Evolutionary conservation across 176 grass and related monocot genomes (phyloP).

Genomic region (Ensete glaucum): DNA sequence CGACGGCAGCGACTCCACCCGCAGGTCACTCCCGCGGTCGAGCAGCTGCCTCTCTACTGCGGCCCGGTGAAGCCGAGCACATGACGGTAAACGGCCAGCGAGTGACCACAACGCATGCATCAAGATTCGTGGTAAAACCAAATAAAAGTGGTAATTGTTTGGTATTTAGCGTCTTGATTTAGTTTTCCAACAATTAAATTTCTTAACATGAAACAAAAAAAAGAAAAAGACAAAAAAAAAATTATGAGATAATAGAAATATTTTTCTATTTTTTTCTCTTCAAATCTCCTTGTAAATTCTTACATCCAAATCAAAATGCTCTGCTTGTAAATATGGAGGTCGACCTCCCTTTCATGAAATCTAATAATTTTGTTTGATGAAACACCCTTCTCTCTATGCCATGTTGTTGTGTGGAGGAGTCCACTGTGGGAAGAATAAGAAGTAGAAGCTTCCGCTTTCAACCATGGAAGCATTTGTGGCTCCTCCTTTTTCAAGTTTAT

Average conservation of each 20-base stretch:
- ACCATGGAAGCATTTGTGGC: no score
- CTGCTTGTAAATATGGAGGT: no score
- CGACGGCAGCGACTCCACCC: background rate
- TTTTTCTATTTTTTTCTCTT: no score
- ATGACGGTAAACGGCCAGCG: background rate
- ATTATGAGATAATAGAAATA: no score
- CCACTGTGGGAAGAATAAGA: no score
- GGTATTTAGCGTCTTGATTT: background rate
- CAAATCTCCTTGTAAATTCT: no score
- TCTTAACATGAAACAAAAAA: background rate
- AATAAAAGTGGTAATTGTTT: background rate
- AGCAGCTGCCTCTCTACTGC: background rate
- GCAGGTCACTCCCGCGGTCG: background rate
- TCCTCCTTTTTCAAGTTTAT: no score
- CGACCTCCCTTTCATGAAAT: no score
- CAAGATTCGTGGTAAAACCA: background rate
- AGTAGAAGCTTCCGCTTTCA: no score
- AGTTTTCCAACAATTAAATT: background rate
- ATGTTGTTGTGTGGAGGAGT: background rate
- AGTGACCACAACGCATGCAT: background rate
- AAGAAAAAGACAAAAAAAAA: background rate
- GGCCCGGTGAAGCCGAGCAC: conserved; percentile 1
- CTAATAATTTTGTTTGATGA: background rate
- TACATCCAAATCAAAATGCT: no score
- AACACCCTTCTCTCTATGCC: background rate